These are phyloP conservation scores for Globisporangium apiculatum DNA, from an alignment of 352 stramenopile genomes.

Conservation along the genomic window DNA sequence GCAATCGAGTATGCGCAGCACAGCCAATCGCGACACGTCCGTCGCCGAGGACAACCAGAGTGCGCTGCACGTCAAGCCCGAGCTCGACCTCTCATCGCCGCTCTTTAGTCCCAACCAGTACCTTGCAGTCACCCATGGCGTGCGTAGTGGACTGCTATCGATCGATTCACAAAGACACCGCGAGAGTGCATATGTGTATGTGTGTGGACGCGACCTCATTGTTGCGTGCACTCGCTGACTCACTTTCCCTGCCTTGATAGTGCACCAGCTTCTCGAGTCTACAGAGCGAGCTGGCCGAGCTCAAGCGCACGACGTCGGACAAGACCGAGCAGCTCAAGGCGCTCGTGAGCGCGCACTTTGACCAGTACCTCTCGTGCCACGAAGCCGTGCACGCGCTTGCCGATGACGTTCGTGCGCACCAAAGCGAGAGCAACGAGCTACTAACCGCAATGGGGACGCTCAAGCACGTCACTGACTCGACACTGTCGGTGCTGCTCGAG, in stretches of 20 bases:
- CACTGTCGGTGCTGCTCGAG: slow-evolving; percentile 71
- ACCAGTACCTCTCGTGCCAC: slow-evolving; percentile 80
- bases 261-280: slow-evolving; percentile 54
- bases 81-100: slow-evolving; percentile 54
- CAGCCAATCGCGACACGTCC: background rate
- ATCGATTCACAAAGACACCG: too few species aligned
- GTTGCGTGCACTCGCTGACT: background rate
- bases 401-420: slow-evolving; percentile 54
- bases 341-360: slow-evolving; percentile 73
- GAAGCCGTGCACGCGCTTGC: slow-evolving; percentile 59
- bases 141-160: slow-evolving; percentile 13
- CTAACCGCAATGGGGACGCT: slow-evolving; percentile 46
- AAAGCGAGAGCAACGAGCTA: slow-evolving; percentile 49
- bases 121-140: slow-evolving; percentile 55
- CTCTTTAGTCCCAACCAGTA: slow-evolving; percentile 55
- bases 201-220: background rate
- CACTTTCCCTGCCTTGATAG: slow-evolving; percentile 14
- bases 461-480: slow-evolving; percentile 52
- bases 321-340: slow-evolving; percentile 83
- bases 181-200: background rate
- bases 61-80: slow-evolving; percentile 9
- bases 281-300: slow-evolving; percentile 52
- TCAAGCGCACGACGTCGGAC: slow-evolving; percentile 70
- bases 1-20: background rate
- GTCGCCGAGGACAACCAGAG: slow-evolving; percentile 2